Evolutionary conservation across 352 stramenopile genomes (phyloP), one percentile per base, ranked within the genome.

Genomic region (Aphanomyces euteiches): DNA sequence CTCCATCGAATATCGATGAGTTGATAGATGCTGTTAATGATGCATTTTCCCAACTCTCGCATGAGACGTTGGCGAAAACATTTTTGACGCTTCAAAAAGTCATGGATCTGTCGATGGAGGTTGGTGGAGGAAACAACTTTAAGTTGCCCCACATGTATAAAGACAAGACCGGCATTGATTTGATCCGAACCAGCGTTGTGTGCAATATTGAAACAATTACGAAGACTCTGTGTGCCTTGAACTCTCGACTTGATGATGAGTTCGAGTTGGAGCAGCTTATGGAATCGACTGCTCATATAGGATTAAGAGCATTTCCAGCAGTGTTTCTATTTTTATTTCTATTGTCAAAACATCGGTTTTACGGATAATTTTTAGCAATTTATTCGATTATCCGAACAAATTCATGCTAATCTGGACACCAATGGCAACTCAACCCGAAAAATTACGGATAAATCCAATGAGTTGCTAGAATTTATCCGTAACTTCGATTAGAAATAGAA

Each of bases 1-100:
- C 45, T 53, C 45, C 45, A 53, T 53, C 45, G 45, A 53, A 53
- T 53, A 53, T 53, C 45, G 45, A 53, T 53, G 45, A 53, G 45
- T 19, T 53, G 45, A 53, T 53, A n/a, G n/a, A 19, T 53, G 45
- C 45, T 53, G 45, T 53, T 53, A 19, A 53, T n/a, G n/a, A 15
- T 53, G 45, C 45, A 1, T 19, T 53, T 53, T 53, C 13, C 45
- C 45, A 53, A 53, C 45, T 53, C 13, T 19, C 45, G n/a, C 45
- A 53, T 53, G 45, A 53, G 13, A 53, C 45, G n/a, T 53, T 53
- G 45, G 45, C 45, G n/a, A 53, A 53, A 53, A 53, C 45, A 53
- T 53, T 53, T 53, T n/a, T 53, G 45, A 53, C 45, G n/a, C 45
- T 53, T 53, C 45, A 53, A 2, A 53, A 19, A 15, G 45, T 53